Evolutionary conservation across 441 rosid species (phyloP).

Genomic region (Adansonia grandidieri): DNA sequence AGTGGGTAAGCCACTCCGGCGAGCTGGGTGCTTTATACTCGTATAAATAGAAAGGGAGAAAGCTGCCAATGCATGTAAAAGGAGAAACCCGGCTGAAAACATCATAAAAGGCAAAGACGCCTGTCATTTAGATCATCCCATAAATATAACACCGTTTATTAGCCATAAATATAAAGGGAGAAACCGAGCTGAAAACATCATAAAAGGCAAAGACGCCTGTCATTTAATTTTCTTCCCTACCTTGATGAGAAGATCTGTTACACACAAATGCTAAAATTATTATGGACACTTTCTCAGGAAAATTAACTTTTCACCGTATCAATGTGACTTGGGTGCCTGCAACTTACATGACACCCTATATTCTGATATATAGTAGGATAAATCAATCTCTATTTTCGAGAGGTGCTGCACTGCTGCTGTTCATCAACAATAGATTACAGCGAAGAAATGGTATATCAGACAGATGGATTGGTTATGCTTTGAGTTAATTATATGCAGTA

Average conservation of each 20-base stretch:
- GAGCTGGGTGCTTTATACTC: too few relatives aligned
- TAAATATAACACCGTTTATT: background rate
- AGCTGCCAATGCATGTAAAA: background rate
- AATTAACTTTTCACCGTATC: background rate
- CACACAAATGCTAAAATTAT: background rate
- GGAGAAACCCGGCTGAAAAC: background rate
- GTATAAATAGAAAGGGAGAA: background rate
- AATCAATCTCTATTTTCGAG: conserved; percentile 14
- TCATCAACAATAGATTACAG: background rate
- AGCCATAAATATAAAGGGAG: background rate
- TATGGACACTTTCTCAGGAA: background rate
- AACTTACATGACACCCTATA: background rate
- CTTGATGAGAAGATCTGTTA: background rate
- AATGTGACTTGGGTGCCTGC: background rate
- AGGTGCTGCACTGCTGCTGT: background rate
- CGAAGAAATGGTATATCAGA: too few relatives aligned
- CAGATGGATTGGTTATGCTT: background rate
- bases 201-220: background rate
- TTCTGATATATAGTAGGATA: background rate
- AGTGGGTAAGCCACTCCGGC: conserved; percentile 18
- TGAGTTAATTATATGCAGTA: background rate
- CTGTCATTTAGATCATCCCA: background rate
- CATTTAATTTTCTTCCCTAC: background rate
- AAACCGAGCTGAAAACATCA: background rate
- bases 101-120: background rate